Percentiles rank a stretch among this genome's conserved stretches.
Evolutionary conservation across 2,329 filamentous ascomycete species (phyloP).

Genomic region (Colletotrichum paranaense): DNA sequence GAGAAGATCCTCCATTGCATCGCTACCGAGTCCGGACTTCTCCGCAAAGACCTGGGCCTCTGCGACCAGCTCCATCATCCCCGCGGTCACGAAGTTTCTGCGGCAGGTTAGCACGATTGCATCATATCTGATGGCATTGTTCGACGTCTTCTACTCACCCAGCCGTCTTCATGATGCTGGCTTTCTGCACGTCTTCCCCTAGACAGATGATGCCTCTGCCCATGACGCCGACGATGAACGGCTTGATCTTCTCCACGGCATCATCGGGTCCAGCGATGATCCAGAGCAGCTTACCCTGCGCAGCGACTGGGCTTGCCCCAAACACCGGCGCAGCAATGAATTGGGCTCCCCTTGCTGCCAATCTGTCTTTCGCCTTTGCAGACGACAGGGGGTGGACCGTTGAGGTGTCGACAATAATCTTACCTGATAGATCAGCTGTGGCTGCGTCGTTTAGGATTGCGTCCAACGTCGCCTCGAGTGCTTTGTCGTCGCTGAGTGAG

Average conservation of each 20-base stretch:
- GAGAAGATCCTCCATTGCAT: constrained; percentile 55
- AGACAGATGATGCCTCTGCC: constrained; percentile 54
- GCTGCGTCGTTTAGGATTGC: constrained; percentile 39
- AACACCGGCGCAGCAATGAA: constrained; percentile 62
- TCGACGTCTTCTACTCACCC: constrained; percentile 44
- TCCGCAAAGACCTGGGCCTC: constrained; percentile 63
- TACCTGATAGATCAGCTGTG: constrained; percentile 43
- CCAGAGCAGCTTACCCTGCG: constrained; percentile 57
- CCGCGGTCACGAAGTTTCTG: constrained; percentile 61
- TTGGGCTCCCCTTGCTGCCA: constrained; percentile 43
- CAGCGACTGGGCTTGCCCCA: constrained; percentile 61
- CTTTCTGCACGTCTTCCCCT: constrained; percentile 54
- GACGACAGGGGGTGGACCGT: constrained; percentile 61
- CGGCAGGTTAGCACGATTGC: fast-evolving
- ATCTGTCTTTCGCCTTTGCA: constrained; percentile 38
- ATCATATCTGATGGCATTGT: too few relatives aligned
- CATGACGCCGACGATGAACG: constrained; percentile 54
- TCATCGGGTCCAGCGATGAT: constrained; percentile 53
- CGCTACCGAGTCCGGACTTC: constrained; percentile 52
- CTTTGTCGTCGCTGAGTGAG: constrained; percentile 56
- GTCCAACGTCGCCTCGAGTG: constrained; percentile 47
- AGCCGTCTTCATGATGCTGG: constrained; percentile 60
- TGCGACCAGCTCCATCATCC: constrained; percentile 59
- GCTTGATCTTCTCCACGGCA: constrained; percentile 48
- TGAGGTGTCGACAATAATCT: constrained; percentile 60